Evolutionary conservation across 768 basidiomycete genomes (phyloP), one percentile per base, ranked within the genome.

Genomic region (Daedaleopsis sinensis): DNA sequence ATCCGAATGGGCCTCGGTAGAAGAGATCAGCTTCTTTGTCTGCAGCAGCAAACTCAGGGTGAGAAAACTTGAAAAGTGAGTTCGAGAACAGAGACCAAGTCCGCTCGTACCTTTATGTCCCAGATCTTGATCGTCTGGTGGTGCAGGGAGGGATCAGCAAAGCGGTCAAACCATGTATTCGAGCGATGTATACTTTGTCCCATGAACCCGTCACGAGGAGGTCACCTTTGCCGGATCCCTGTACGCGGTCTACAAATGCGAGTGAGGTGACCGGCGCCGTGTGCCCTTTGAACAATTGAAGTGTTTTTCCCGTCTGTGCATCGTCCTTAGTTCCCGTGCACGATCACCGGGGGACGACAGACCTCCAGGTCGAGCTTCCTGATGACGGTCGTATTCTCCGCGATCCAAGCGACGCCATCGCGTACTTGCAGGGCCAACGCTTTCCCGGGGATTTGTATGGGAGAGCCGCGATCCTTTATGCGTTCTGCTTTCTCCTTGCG

Each of bases 131-230:
- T 92, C 0, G 88, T 88, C 93, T 98, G 46, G 1, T 16, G 48
- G 58, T 9, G 19, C 38, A 32, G n/a, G 13, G 10, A 8, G 21
- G n/a, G 58, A 62, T 66, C 60, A 66, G 65, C 59, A 62, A 50
- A 50, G 39, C 18, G 27, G 48, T 39, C 37, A 46, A 15, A 10
- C 24, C 43, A 37, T 32, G 19, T 23, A 6, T 35, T 5, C 35
- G 21, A 39, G 23, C 7, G 43, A 23, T 1, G 55, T 53, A 48
- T 65, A 85, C 92, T 75, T 85, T 88, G 72, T 99, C 97, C 97
- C 97, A 99, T 49, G 95, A 95, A 21, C 92, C 95, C 47, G 92
- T 94, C 64, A 98, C 82, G 39, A 99, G 75, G 9, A 90, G 72
- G 63, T 80, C 78, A 13, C 71, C 74, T 58, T 81, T 76, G 15